Conservation (phyloP, 306 rosid genomes). For the cucumber (Cucumis sativus) region DNA sequence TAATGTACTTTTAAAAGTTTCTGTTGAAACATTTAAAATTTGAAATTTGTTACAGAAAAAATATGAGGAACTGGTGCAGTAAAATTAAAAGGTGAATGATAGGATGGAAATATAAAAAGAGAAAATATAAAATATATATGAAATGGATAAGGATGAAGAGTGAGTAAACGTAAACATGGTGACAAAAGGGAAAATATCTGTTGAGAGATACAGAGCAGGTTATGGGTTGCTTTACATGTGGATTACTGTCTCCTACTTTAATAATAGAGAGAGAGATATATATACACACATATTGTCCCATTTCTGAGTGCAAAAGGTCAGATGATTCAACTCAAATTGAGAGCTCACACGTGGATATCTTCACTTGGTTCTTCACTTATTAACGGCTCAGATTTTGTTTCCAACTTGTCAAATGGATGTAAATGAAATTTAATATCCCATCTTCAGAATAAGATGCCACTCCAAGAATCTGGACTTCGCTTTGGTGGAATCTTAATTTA, state of each 20-base stretch:
- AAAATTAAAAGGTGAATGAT: too few species aligned
- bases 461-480: background rate
- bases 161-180: background rate
- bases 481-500: background rate
- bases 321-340: background rate
- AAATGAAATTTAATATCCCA: background rate
- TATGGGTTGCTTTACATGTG: background rate
- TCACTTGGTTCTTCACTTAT: background rate
- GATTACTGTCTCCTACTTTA: background rate
- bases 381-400: background rate
- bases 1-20: too few species aligned
- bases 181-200: background rate
- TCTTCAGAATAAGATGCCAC: background rate
- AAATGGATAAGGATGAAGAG: slow-evolving; percentile 5
- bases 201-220: background rate
- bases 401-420: background rate
- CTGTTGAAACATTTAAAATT: too few species aligned
- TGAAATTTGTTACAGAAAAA: too few species aligned
- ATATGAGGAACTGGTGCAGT: too few species aligned
- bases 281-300: background rate
- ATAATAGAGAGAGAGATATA: too few species aligned
- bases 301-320: background rate
- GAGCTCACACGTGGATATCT: background rate
- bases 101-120: too few species aligned
- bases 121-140: too few species aligned